Conservation (phyloP, 331 rosid species). For the Cucumis variabilis region DNA sequence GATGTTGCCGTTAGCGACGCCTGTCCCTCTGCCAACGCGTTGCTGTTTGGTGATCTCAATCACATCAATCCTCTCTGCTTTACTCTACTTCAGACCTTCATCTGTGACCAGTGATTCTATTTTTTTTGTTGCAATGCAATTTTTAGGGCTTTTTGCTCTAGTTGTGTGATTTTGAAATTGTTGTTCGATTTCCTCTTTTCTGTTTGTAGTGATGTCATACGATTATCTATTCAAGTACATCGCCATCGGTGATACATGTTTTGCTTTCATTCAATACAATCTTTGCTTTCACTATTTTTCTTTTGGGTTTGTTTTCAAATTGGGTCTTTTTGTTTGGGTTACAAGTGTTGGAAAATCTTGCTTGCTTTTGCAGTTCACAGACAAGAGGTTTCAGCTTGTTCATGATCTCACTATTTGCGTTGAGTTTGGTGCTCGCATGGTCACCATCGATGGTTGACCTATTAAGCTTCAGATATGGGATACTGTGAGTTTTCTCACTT, state of each 20-base stretch:
- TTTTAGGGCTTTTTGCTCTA: no score
- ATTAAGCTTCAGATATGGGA: constrained; percentile 99
- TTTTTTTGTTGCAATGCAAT: no score
- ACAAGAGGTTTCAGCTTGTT: constrained; percentile 93
- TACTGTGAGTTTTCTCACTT: constrained; percentile 57
- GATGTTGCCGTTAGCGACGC: no score
- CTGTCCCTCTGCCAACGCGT: no score
- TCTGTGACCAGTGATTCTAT: no score
- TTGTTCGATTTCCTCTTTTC: no score
- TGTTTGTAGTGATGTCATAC: constrained; percentile 65
- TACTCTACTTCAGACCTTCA: no score
- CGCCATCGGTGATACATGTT: constrained; percentile 98
- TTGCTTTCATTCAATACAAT: not conserved
- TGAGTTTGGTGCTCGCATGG: constrained; percentile 97
- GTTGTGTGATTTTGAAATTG: no score
- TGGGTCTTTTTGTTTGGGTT: constrained; percentile 15
- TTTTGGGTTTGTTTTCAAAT: not conserved
- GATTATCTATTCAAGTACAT: constrained; percentile 97
- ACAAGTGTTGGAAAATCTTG: constrained; percentile 96
- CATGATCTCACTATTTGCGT: constrained; percentile 98
- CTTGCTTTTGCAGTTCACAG: constrained; percentile 89
- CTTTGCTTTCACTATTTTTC: not conserved
- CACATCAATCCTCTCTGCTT: no score
- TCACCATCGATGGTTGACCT: constrained; percentile 77
- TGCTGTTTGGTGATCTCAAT: no score